These are phyloP conservation scores for Brassica nigra DNA, from an alignment of 345 rosid species.

Conservation along the genomic window DNA sequence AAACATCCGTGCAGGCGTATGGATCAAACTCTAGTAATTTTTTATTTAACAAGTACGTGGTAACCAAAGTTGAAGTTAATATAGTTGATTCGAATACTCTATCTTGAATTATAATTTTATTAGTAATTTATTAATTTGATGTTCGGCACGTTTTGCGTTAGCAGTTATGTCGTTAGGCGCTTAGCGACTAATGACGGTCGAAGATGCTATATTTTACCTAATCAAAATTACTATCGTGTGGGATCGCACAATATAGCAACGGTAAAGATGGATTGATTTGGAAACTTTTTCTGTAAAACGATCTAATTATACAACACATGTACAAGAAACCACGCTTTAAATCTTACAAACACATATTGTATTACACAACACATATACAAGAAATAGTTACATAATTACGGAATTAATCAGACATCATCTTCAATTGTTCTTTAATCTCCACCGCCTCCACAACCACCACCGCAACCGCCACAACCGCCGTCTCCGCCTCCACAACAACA, in stretches of 20 bases:
- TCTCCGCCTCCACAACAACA: conserved; percentile 1
- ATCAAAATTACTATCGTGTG: neutral
- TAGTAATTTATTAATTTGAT: neutral
- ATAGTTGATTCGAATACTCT: neutral
- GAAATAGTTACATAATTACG: neutral
- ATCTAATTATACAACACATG: neutral
- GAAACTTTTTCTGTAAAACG: neutral
- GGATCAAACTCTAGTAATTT: no score
- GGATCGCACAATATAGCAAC: neutral
- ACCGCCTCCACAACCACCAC: conserved; percentile 28
- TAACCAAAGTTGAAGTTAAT: neutral
- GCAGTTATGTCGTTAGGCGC: neutral
- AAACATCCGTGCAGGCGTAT: no score
- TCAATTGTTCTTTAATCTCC: conserved; percentile 3
- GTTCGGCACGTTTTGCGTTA: neutral
- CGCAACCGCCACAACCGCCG: conserved; percentile 1
- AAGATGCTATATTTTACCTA: neutral
- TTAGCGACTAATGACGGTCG: neutral
- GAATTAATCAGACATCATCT: neutral
- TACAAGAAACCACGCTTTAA: conserved; percentile 3
- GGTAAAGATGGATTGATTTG: neutral
- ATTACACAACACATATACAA: neutral
- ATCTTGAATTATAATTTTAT: neutral
- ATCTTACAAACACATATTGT: neutral
- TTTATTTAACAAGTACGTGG: neutral